These are phyloP conservation scores for Phoma sp. DNA, from an alignment of 2,329 filamentous ascomycete genomes.

Conservation along the genomic window DNA sequence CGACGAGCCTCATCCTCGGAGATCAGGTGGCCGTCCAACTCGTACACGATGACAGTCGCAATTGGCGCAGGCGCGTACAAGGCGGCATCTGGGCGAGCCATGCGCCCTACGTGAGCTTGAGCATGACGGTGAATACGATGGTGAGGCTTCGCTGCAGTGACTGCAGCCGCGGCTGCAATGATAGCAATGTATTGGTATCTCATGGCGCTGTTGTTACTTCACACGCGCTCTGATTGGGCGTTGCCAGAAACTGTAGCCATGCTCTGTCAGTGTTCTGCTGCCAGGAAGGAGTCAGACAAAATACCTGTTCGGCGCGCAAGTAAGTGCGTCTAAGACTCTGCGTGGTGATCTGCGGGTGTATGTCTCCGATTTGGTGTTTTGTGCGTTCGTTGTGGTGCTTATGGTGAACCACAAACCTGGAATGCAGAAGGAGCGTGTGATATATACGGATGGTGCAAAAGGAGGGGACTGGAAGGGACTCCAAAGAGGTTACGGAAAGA, in stretches of 20 bases:
- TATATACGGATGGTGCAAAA: constrained; percentile 36
- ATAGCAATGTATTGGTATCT: constrained; percentile 47
- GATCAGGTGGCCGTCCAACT: constrained; percentile 71
- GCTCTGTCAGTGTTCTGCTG: constrained; percentile 16
- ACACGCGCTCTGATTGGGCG: neutral
- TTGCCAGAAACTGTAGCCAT: constrained; percentile 7
- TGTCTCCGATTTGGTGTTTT: constrained; percentile 6
- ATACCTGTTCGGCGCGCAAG: constrained; percentile 14
- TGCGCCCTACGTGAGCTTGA: constrained; percentile 54
- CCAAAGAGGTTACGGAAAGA: constrained; percentile 33
- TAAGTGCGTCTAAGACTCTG: constrained; percentile 6
- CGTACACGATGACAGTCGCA: constrained; percentile 73
- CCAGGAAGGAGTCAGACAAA: neutral
- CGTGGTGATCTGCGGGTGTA: constrained; percentile 4
- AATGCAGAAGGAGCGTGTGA: constrained; percentile 29
- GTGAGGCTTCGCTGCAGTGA: constrained; percentile 66
- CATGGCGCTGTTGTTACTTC: constrained; percentile 35
- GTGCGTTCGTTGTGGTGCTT: constrained; percentile 20
- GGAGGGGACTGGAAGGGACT: constrained; percentile 47
- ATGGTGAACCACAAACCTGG: constrained; percentile 19
- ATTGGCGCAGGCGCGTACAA: constrained; percentile 61
- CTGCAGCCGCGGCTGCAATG: constrained; percentile 51
- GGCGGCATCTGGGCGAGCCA: constrained; percentile 57
- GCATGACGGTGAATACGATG: constrained; percentile 65
- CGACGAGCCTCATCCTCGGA: constrained; percentile 69